Percentiles rank a stretch among this genome's conserved stretches.
Conservation (phyloP, 257 asterid genomes). For the Penstemon barbatus region DNA sequence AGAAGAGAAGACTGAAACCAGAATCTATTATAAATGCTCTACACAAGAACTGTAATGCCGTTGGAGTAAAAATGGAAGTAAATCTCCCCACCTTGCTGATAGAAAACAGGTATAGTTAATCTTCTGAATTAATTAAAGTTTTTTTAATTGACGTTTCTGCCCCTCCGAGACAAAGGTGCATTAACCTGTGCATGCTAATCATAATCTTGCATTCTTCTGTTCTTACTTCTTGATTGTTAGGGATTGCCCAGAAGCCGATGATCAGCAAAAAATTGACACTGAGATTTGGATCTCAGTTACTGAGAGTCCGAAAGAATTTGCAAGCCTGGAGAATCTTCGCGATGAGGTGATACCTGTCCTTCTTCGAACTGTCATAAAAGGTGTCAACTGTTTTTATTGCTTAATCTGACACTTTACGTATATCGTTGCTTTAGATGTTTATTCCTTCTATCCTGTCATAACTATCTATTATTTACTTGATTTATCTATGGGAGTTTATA, state of each 20-base stretch:
- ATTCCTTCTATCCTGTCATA: not conserved
- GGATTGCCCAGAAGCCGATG: conserved; percentile 53
- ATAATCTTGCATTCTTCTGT: conserved; percentile 27
- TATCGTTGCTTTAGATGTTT: conserved; percentile 10
- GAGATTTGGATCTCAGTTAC: conserved; percentile 59
- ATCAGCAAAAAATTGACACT: conserved; percentile 28
- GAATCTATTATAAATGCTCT: conserved; percentile 65
- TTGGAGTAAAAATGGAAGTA: conserved; percentile 41
- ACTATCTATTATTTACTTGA: no score
- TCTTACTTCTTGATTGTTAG: conserved; percentile 44
- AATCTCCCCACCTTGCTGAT: conserved; percentile 59
- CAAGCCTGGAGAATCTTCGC: conserved; percentile 51
- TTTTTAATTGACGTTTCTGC: no score
- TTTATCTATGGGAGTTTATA: no score
- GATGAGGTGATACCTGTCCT: conserved; percentile 68
- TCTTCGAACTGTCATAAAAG: conserved; percentile 78
- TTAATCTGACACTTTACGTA: not conserved
- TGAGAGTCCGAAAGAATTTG: conserved; percentile 18
- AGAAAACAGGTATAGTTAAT: conserved; percentile 47
- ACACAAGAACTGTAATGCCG: conserved; percentile 37
- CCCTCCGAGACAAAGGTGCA: no score
- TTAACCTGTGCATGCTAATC: not conserved
- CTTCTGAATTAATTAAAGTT: no score
- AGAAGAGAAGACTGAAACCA: conserved; percentile 50
- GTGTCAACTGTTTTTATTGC: conserved; percentile 36